phyloP scores from a whole-genome alignment of 208 protist species.

The Plasmodiophora brassicae region DNA sequence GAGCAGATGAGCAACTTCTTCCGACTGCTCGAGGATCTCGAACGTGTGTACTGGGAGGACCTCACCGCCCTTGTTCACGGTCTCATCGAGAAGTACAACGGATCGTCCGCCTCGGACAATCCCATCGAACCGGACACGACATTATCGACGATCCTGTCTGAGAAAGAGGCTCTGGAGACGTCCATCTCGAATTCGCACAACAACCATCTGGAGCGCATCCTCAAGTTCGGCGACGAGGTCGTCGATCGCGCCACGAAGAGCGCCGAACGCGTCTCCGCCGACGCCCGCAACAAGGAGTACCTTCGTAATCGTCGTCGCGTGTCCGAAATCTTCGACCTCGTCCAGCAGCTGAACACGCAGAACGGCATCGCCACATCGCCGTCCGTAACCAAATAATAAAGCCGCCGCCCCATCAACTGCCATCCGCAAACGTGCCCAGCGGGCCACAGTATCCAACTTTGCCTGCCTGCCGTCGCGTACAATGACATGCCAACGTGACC shows the following conservation, averaged over 20 bases:
- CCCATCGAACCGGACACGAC: neutral
- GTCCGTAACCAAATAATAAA: too few species aligned
- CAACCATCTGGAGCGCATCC: constrained; percentile 20
- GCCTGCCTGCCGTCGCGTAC: too few species aligned
- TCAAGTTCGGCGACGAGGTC: constrained; percentile 21
- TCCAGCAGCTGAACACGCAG: neutral
- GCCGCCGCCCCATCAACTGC: too few species aligned
- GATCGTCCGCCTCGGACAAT: neutral
- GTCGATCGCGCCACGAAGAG: neutral
- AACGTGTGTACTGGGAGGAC: constrained; percentile 27
- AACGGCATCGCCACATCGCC: neutral
- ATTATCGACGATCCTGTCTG: constrained; percentile 8
- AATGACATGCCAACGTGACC: too few species aligned
- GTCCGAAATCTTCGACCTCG: constrained; percentile 20
- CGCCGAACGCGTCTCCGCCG: neutral
- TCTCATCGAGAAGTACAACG: constrained; percentile 3
- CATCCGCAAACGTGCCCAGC: too few species aligned
- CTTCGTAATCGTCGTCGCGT: constrained; percentile 25
- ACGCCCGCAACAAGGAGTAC: neutral
- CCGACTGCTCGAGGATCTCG: neutral
- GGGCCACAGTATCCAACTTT: too few species aligned
- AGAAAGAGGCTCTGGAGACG: constrained; percentile 14
- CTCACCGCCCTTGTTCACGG: neutral
- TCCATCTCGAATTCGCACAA: constrained; percentile 22
- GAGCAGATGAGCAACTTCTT: constrained; percentile 30